Percentiles rank a stretch among this genome's conserved stretches.
phyloP scores from a whole-genome alignment of 2,329 filamentous ascomycete species.

The Pseudocercospora cruenta region DNA sequence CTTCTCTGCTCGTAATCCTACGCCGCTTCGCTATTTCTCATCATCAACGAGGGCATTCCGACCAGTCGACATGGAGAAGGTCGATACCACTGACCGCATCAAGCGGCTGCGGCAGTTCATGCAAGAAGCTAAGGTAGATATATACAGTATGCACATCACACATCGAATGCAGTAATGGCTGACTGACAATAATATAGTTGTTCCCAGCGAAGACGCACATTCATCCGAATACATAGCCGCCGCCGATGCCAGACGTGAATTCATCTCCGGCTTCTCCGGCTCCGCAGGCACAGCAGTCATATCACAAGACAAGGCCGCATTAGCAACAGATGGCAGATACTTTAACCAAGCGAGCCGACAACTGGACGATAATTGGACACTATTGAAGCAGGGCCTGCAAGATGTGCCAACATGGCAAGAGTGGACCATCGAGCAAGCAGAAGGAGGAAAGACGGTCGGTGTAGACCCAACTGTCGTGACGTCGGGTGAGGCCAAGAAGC shows the following conservation, averaged over 20 bases:
- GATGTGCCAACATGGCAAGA: slow-evolving; percentile 98
- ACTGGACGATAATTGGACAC: slow-evolving; percentile 85
- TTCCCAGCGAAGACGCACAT: slow-evolving; percentile 96
- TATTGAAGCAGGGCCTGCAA: slow-evolving; percentile 90
- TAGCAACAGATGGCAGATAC: slow-evolving; percentile 95
- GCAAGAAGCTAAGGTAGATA: slow-evolving; percentile 81
- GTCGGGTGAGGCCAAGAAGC: slow-evolving; percentile 70
- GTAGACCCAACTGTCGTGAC: slow-evolving; percentile 90
- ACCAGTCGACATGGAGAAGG: slow-evolving; percentile 68
- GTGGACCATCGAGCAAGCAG: slow-evolving; percentile 83
- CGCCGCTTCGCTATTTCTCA: slow-evolving; percentile 28
- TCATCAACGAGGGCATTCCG: slow-evolving; percentile 22
- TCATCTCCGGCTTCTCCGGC: slow-evolving; percentile 90
- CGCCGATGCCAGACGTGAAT: slow-evolving; percentile 90
- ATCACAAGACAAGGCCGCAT: slow-evolving; percentile 79
- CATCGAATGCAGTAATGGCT: slow-evolving; percentile 38
- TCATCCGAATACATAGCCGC: slow-evolving; percentile 97
- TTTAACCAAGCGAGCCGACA: slow-evolving; percentile 96
- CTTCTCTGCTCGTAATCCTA: background rate
- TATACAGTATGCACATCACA: slow-evolving; percentile 72
- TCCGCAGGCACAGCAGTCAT: slow-evolving; percentile 93
- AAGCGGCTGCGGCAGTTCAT: slow-evolving; percentile 79
- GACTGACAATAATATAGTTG: slow-evolving; percentile 62
- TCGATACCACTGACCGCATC: slow-evolving; percentile 78
- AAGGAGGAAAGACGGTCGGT: slow-evolving; percentile 82